Conservation (phyloP, 2,329 filamentous ascomycete species). For the Ceratocystis eucalypticola region DNA sequence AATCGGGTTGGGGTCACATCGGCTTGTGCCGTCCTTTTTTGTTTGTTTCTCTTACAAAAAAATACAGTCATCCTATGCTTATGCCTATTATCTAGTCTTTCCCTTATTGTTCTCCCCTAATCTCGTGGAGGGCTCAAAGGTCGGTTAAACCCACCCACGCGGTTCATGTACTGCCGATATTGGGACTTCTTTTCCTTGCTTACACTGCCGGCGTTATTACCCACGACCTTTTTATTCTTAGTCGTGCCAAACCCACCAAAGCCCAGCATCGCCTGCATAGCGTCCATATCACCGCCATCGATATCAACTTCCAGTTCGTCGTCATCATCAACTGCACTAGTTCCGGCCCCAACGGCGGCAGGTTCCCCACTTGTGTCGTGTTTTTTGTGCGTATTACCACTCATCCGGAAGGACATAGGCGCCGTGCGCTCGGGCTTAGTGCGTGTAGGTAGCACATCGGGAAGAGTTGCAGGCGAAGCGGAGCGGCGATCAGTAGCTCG, state of each 20-base stretch:
- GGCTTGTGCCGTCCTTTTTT: neutral
- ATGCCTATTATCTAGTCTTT: too few relatives aligned
- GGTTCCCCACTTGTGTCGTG: conserved; percentile 9
- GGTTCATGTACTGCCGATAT: conserved; percentile 96
- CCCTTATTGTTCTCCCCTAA: neutral
- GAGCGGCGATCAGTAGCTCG: conserved; percentile 26
- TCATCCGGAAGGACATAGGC: conserved; percentile 28
- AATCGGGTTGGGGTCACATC: conserved; percentile 19
- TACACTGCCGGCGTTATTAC: conserved; percentile 72
- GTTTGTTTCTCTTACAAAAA: neutral
- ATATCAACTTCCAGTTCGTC: conserved; percentile 41
- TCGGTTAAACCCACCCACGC: conserved; percentile 67
- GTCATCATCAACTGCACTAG: conserved; percentile 24
- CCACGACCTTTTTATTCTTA: conserved; percentile 75
- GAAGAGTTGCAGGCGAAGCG: conserved; percentile 24
- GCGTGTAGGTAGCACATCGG: conserved; percentile 27
- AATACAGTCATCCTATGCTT: neutral
- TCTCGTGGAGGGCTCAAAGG: conserved; percentile 48
- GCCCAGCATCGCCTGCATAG: conserved; percentile 79
- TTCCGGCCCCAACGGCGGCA: conserved; percentile 8
- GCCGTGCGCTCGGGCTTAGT: conserved; percentile 22
- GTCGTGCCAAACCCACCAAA: conserved; percentile 77
- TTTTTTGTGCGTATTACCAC: conserved; percentile 18
- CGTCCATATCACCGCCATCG: conserved; percentile 53
- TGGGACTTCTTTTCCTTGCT: conserved; percentile 87